Evolutionary conservation across 345 rosid genomes (phyloP), one percentile per base, ranked within the genome.

Genomic region (Sonneratia caseolaris): DNA sequence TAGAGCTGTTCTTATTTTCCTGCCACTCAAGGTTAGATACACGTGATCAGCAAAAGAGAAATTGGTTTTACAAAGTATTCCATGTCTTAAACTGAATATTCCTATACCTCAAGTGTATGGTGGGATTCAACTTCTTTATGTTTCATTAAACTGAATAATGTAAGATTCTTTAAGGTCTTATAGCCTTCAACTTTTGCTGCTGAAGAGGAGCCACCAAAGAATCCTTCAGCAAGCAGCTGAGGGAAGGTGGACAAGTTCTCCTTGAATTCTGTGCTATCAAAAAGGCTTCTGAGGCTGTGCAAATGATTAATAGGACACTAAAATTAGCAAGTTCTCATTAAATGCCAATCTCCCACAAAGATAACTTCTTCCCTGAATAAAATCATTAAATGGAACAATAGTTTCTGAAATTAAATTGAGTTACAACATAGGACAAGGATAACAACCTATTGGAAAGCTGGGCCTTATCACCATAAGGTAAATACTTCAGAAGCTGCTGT

Each of bases 201-300:
- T 37, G 80, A 48, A 73, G 76, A 78, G 71, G 88, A 84, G 66
- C 83, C 71, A 76, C 86, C 90, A 78, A 88, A 91, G 68, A 89
- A 80, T 72, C 97, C 97, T 79, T 88, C 92, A 45, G 77, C 86
- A 56, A 90, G 90, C 76, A 91, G 83, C 73, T 88, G 79, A 79
- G 90, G 91, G 76, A 86, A 87, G 80, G 84, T 79, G 70, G 83
- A 78, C 79, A 89, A 72, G 76, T 92, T 89, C 81, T 92, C 94
- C 89, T 90, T 90, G 84, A 90, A 90, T 68, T 88, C 96, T 76
- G 82, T 84, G 85, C 92, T 88, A 76, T 87, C 87, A 53, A 90
- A 92, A 93, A 92, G 80, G 83, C 72, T 79, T 81, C 76, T 72
- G 73, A 89, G 84, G 90, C 97, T 92, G 90, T 85, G 82, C 64